Evolutionary conservation across 805 yeast genomes (phyloP).

Genomic region (Teunomyces funiuensis): DNA sequence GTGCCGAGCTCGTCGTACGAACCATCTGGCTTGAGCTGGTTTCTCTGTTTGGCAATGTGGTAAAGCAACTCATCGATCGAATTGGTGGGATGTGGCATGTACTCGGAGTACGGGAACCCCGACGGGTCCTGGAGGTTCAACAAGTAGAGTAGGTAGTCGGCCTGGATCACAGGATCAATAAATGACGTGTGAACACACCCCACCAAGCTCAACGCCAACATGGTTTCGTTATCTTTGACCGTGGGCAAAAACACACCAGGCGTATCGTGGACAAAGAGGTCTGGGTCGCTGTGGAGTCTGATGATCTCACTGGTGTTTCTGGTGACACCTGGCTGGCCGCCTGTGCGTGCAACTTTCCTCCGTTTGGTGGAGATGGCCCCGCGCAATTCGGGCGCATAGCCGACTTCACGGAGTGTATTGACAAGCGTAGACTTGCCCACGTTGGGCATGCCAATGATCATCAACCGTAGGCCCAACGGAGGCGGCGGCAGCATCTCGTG

Average conservation of each 20-base stretch:
- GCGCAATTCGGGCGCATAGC: slow-evolving; percentile 24
- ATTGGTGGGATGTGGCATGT: slow-evolving; percentile 66
- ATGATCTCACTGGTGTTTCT: slow-evolving; percentile 74
- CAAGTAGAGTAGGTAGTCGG: slow-evolving; percentile 77
- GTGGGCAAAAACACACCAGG: slow-evolving; percentile 91
- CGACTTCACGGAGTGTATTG: slow-evolving; percentile 60
- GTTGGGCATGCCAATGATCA: slow-evolving; percentile 94
- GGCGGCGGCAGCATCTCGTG: slow-evolving; percentile 61
- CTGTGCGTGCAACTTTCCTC: slow-evolving; percentile 76
- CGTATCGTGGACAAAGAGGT: slow-evolving; percentile 75
- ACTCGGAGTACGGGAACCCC: slow-evolving; percentile 46
- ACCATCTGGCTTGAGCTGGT: slow-evolving; percentile 31
- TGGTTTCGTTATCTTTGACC: slow-evolving; percentile 60
- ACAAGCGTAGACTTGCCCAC: slow-evolving; percentile 93
- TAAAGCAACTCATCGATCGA: slow-evolving; percentile 57
- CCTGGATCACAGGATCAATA: slow-evolving; percentile 83
- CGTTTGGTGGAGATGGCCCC: slow-evolving; percentile 33
- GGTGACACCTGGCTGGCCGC: slow-evolving; percentile 90
- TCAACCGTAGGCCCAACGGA: slow-evolving; percentile 74
- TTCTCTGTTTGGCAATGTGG: slow-evolving; percentile 44
- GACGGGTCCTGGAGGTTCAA: slow-evolving; percentile 61
- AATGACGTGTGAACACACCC: slow-evolving; percentile 70
- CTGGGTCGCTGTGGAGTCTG: slow-evolving; percentile 58
- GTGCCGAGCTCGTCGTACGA: slow-evolving; percentile 55
- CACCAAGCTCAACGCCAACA: slow-evolving; percentile 70